A percentile compares a stretch with the other conserved stretches of the same genome.
Conservation (phyloP, 495 filamentous ascomycete genomes). For the Xylaria nigripes region DNA sequence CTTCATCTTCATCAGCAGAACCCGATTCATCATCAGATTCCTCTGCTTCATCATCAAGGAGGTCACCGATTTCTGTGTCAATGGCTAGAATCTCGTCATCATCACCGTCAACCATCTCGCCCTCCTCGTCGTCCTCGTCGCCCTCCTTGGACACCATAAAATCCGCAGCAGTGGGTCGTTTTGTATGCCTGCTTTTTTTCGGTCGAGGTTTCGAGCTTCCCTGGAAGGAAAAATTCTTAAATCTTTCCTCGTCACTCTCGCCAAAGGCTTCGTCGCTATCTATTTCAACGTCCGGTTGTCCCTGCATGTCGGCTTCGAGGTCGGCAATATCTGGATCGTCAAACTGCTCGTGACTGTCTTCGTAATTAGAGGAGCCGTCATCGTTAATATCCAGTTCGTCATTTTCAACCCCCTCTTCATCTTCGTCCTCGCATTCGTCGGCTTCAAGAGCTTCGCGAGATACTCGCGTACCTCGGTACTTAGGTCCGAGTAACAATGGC, state of each 20-base stretch:
- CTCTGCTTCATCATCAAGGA: constrained; percentile 29
- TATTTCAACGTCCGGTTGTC: constrained; percentile 47
- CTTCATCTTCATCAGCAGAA: constrained; percentile 41
- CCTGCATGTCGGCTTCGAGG: constrained; percentile 38
- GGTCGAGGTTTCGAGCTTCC: constrained; percentile 42
- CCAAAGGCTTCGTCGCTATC: constrained; percentile 55
- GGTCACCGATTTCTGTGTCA: constrained; percentile 31
- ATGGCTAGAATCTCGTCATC: constrained; percentile 35
- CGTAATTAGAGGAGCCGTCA: constrained; percentile 11
- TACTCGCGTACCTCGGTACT: constrained; percentile 75
- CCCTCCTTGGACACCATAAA: constrained; percentile 40
- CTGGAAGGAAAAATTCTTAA: constrained; percentile 45
- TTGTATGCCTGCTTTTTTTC: constrained; percentile 21
- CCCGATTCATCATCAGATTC: constrained; percentile 29
- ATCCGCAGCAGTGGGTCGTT: constrained; percentile 41
- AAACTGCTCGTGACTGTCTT: constrained; percentile 33
- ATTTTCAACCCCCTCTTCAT: constrained; percentile 35
- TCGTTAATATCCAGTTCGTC: constrained; percentile 17
- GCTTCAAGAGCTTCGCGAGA: constrained; percentile 59
- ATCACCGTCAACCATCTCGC: constrained; percentile 32
- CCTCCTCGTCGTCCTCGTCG: constrained; percentile 31
- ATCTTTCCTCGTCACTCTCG: constrained; percentile 52
- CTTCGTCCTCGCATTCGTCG: constrained; percentile 30
- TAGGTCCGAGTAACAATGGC: constrained; percentile 56
- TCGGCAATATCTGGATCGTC: constrained; percentile 40